Evolutionary conservation across 2,329 filamentous ascomycete species (phyloP).

Genomic region (Curvularia lunata): DNA sequence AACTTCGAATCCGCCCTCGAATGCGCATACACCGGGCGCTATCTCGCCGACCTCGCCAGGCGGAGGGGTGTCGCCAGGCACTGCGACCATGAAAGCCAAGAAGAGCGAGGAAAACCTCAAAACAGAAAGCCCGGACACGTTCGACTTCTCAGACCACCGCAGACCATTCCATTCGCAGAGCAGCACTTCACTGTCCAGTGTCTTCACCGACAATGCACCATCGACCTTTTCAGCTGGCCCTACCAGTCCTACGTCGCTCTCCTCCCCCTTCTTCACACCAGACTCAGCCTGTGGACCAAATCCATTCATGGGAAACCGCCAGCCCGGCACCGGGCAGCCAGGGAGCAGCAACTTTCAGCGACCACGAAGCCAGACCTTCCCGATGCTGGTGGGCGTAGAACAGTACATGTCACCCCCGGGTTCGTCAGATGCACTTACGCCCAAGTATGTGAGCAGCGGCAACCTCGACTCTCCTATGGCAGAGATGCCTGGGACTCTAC

Average conservation of each 20-base stretch:
- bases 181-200: slow-evolving; percentile 70
- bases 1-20: slow-evolving; percentile 62
- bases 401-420: slow-evolving; percentile 60
- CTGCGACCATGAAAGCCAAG: slow-evolving; percentile 66
- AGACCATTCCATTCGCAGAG: slow-evolving; percentile 70
- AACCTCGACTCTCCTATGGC: slow-evolving; percentile 60
- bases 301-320: slow-evolving; percentile 66
- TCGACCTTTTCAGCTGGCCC: slow-evolving; percentile 73
- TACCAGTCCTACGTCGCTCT: slow-evolving; percentile 75
- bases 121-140: slow-evolving; percentile 62
- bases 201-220: slow-evolving; percentile 69
- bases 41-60: slow-evolving; percentile 77
- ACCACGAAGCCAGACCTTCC: slow-evolving; percentile 87
- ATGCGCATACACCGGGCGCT: slow-evolving; percentile 67
- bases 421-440: slow-evolving; percentile 61
- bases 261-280: slow-evolving; percentile 78
- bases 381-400: slow-evolving; percentile 69
- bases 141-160: slow-evolving; percentile 67
- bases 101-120: slow-evolving; percentile 73
- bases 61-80: slow-evolving; percentile 70
- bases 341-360: slow-evolving; percentile 67
- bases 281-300: slow-evolving; percentile 68
- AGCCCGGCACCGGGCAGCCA: slow-evolving; percentile 55
- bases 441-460: slow-evolving; percentile 58
- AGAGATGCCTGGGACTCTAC: slow-evolving; percentile 51